Base-by-base conservation (phyloP, 768 basidiomycete species). In the Chiua virens region DNA sequence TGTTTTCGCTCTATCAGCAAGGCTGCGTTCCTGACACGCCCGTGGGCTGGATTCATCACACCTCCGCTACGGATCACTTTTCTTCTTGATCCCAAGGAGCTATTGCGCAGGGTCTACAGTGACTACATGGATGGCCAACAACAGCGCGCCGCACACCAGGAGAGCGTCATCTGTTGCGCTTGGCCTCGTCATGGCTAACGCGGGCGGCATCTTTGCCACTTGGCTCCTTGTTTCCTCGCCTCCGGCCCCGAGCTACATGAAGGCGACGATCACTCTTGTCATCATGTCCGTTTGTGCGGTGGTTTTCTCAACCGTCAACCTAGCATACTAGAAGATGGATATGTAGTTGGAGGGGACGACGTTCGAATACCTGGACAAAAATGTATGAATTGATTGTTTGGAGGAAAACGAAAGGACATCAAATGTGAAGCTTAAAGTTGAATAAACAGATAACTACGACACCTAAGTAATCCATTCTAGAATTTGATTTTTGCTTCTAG, bases 71-170 rank as follows among this genome's bases (percentile, higher is more conserved):
- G 79, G 72, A 17, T 78, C 78, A 14, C 70, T 85, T 3, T 85
- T 83, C 71, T 67, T 85, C 45, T 75, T 76, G 8, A 73, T 84
- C 27, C 66, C 77, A 0, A 81, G 83, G 15, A 69, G 75, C 1
- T 85, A 85, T 62, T 67, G 75, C n/a, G 63, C 72, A 1, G 80
- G 78, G 4, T 81, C 83, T 3, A 71, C 81, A 0, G 63, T 82
- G 27, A 73, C 73, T 3, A 79, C 83, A 0, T 86, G 83, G 83
- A 73, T 71, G 47, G 77, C 83, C 11, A 85, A 86, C 66, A 86
- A 85, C 68, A 72, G 79, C 8, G 70, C 78, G 7, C 84, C 83
- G 0, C 73, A 82, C 53, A 66, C 74, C 38, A 72, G 81, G 25
- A 77, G 84, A 17, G 85, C 82, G 1, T 82, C 83, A 1, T 71